These are phyloP conservation scores for Prillingera fragicola DNA, from an alignment of 1,284 basidiomycete species.

Conservation along the genomic window DNA sequence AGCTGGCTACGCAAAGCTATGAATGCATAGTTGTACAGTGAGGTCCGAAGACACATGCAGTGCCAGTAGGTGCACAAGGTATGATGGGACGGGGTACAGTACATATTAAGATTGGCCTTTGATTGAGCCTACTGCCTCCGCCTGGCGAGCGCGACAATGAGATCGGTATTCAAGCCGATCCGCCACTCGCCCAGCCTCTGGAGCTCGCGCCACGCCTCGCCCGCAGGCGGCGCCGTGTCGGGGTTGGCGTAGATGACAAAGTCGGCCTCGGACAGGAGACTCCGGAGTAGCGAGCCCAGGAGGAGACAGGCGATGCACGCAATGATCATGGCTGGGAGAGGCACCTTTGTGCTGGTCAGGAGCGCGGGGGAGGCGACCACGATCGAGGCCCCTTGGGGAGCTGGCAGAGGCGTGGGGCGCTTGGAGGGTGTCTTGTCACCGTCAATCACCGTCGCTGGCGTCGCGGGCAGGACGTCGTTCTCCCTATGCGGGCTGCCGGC, in stretches of 20 bases:
- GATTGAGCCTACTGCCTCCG: constrained; percentile 8
- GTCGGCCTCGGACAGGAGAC: constrained; percentile 74
- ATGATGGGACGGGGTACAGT: too few relatives aligned
- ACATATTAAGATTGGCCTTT: not conserved
- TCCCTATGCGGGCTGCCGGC: too few relatives aligned
- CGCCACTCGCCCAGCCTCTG: constrained; percentile 62
- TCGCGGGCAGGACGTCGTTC: too few relatives aligned
- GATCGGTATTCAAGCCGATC: constrained; percentile 35
- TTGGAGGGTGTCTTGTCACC: constrained; percentile 14
- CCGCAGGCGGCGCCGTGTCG: constrained; percentile 44
- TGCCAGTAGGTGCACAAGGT: too few relatives aligned
- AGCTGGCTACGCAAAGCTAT: too few relatives aligned
- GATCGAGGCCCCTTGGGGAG: too few relatives aligned
- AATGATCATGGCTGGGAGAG: constrained; percentile 57
- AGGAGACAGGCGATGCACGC: constrained; percentile 83
- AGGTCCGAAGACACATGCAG: too few relatives aligned
- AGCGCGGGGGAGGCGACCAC: too few relatives aligned
- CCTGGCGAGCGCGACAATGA: constrained; percentile 53
- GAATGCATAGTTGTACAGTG: constrained; percentile 17
- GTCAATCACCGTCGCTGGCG: too few relatives aligned
- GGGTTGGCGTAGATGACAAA: constrained; percentile 70
- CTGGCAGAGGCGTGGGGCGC: too few relatives aligned
- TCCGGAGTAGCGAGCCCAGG: constrained; percentile 80
- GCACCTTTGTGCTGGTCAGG: constrained; percentile 17
- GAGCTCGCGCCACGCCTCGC: constrained; percentile 72